Percentiles rank a stretch among this genome's conserved stretches.
Evolutionary conservation across 2,329 filamentous ascomycete genomes (phyloP).

Genomic region (Fusarium sp.): DNA sequence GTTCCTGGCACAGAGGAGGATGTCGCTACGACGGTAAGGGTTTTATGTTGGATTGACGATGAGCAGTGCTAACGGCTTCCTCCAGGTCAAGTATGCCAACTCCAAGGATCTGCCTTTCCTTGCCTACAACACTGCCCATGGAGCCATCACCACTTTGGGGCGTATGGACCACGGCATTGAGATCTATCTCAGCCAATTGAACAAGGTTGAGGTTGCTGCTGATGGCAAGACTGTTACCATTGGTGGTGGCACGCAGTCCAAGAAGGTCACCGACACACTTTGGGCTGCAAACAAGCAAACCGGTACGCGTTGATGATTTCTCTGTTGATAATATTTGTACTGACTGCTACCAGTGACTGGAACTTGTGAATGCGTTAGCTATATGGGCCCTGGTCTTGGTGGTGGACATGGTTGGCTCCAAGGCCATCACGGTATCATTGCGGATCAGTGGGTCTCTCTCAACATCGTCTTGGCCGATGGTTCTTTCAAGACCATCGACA

Average conservation of each 20-base stretch:
- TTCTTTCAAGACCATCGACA: conserved; percentile 35
- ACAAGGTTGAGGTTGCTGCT: conserved; percentile 53
- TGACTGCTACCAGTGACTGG: conserved; percentile 33
- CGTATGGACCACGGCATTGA: conserved; percentile 61
- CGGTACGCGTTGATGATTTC: conserved; percentile 43
- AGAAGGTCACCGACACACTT: conserved; percentile 58
- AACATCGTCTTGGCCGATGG: conserved; percentile 50
- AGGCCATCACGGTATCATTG: conserved; percentile 45
- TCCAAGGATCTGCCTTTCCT: conserved; percentile 61
- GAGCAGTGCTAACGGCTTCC: neutral
- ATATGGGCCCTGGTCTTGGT: conserved; percentile 46
- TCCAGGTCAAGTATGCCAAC: conserved; percentile 56
- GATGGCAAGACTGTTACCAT: conserved; percentile 60
- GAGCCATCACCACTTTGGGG: conserved; percentile 60
- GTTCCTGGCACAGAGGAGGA: conserved; percentile 60
- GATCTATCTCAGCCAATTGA: conserved; percentile 60
- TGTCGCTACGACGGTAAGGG: conserved; percentile 58
- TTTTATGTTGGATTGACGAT: fast-evolving
- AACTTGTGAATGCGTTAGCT: conserved; percentile 44
- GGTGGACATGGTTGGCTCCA: conserved; percentile 48
- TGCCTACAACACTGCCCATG: conserved; percentile 64
- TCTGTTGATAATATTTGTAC: neutral
- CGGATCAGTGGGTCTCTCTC: conserved; percentile 49
- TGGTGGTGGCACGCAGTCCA: conserved; percentile 59
- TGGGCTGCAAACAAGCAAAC: conserved; percentile 64